phyloP scores from a whole-genome alignment of 2,329 filamentous ascomycete genomes.

The Fusarium nygamai region DNA sequence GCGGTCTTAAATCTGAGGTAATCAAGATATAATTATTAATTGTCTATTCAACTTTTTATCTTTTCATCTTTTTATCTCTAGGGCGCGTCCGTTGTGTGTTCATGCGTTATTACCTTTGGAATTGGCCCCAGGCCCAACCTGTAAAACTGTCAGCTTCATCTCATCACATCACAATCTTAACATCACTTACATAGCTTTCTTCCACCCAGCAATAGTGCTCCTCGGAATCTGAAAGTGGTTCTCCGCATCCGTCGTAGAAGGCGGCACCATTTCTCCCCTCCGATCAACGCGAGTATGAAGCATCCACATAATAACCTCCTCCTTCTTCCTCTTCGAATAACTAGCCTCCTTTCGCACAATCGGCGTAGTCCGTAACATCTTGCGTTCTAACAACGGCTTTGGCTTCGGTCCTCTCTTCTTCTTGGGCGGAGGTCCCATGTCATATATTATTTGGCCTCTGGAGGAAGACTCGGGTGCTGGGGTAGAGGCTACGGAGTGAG shows the following conservation, averaged over 20 bases:
- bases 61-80: not conserved
- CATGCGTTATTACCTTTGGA: not conserved
- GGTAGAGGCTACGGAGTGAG: not conserved
- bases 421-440: not conserved
- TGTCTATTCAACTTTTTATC: not conserved
- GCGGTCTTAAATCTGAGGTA: not conserved
- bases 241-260: conserved; percentile 5
- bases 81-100: not conserved
- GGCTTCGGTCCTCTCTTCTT: conserved; percentile 21
- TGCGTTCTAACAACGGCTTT: conserved; percentile 18
- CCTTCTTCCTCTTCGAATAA: conserved; percentile 15
- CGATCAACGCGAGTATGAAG: not conserved
- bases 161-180: too few species aligned
- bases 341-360: conserved; percentile 20
- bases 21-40: conserved; percentile 17
- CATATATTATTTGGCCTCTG: not conserved
- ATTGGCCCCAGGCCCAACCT: conserved; percentile 12
- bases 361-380: not conserved
- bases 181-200: not conserved
- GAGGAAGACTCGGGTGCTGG: not conserved
- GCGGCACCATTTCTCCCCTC: conserved; percentile 3
- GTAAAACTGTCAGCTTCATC: not conserved
- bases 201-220: conserved; percentile 22
- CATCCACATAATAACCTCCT: conserved; percentile 21
- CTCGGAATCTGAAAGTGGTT: conserved; percentile 16